Conservation (phyloP, 78 protist species). For the Speleostelium caveatum region DNA sequence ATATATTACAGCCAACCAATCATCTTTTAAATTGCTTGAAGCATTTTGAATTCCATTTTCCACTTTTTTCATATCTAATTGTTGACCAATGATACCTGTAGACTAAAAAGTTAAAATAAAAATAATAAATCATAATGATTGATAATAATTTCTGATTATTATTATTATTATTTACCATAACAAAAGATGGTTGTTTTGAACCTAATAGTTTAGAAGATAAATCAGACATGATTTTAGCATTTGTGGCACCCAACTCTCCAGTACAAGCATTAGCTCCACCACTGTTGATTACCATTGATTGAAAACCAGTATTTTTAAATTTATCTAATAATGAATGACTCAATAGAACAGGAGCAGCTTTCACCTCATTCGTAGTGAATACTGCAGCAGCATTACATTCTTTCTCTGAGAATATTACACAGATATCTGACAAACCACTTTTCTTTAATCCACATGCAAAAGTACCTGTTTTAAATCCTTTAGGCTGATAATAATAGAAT, state of each 20-base stretch:
- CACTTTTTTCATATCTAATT: slow-evolving; percentile 76
- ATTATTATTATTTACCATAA: slow-evolving; percentile 22
- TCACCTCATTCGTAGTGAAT: slow-evolving; percentile 82
- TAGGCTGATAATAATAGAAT: no score
- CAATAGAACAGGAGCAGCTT: slow-evolving; percentile 83
- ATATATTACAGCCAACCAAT: slow-evolving; percentile 36
- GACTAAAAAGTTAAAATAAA: slow-evolving; percentile 10
- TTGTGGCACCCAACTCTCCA: slow-evolving; percentile 77
- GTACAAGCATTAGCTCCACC: slow-evolving; percentile 91
- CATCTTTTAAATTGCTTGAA: slow-evolving; percentile 13
- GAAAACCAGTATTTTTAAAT: slow-evolving; percentile 10
- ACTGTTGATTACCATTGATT: slow-evolving; percentile 70
- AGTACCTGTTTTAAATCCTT: slow-evolving; percentile 75
- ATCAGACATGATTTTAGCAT: slow-evolving; percentile 49
- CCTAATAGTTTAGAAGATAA: slow-evolving; percentile 25
- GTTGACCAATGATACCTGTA: slow-evolving; percentile 88
- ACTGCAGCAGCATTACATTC: slow-evolving; percentile 84
- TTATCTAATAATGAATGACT: slow-evolving; percentile 28
- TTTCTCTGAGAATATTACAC: slow-evolving; percentile 43
- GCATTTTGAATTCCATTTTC: slow-evolving; percentile 46
- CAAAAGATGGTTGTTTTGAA: slow-evolving; percentile 42
- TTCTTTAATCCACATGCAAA: slow-evolving; percentile 75
- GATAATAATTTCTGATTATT: not conserved
- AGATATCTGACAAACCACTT: slow-evolving; percentile 50
- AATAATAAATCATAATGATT: not conserved